These are phyloP conservation scores for Eleusine indica DNA, from an alignment of 176 grass and related monocot species.

Conservation along the genomic window DNA sequence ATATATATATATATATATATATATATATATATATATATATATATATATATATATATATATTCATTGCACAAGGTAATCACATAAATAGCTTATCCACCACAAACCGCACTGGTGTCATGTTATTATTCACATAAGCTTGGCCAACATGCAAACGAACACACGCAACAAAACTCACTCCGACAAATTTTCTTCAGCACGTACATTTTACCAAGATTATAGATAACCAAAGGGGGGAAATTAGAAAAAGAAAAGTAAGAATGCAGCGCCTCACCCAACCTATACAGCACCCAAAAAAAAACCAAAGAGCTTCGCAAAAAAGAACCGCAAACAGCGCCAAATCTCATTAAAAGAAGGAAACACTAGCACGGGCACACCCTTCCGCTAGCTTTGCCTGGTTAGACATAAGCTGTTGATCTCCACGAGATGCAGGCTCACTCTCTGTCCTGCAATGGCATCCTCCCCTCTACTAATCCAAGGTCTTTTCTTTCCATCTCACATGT, in stretches of 20 bases:
- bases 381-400: slow-evolving; percentile 40
- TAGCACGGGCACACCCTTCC: slow-evolving; percentile 11
- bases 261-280: slow-evolving; percentile 42
- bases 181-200: background rate
- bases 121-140: background rate
- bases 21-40: too few relatives aligned
- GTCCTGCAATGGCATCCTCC: slow-evolving; percentile 1
- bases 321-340: slow-evolving; percentile 12
- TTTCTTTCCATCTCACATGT: slow-evolving; percentile 43
- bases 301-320: slow-evolving; percentile 21
- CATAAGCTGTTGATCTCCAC: slow-evolving; percentile 15
- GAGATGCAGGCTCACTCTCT: slow-evolving; percentile 34
- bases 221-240: background rate
- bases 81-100: background rate
- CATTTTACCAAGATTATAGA: background rate
- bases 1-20: too few relatives aligned
- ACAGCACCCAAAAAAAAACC: slow-evolving; percentile 29
- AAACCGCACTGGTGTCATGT: background rate
- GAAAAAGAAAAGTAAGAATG: background rate
- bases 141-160: background rate
- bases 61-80: background rate
- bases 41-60: too few relatives aligned
- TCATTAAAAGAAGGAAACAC: background rate
- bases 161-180: background rate
- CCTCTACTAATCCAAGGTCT: background rate